Evolutionary conservation across 768 basidiomycete species (phyloP).

Genomic region (Collybia nuda): DNA sequence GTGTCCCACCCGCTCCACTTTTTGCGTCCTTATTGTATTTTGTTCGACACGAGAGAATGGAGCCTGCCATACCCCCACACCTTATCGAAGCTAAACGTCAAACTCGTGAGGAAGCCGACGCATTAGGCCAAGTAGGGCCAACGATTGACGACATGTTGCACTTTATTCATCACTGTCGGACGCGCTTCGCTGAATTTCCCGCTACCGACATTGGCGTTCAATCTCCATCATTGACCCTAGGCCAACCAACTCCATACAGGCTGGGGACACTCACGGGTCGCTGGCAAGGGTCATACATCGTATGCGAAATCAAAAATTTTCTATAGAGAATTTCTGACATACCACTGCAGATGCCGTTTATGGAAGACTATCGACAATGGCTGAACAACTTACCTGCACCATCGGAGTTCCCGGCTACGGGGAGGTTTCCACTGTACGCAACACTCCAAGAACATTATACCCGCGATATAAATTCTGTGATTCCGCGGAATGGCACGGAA

Average conservation of each 20-base stretch:
- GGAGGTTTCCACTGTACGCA: conserved; percentile 47
- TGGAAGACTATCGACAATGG: conserved; percentile 39
- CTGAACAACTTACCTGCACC: conserved; percentile 29
- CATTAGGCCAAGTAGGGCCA: conserved; percentile 32
- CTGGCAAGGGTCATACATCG: conserved; percentile 52
- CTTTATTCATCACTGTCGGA: conserved; percentile 41
- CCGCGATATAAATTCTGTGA: conserved; percentile 26
- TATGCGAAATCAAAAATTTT: conserved; percentile 20
- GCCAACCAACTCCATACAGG: conserved; percentile 31
- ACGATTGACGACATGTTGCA: conserved; percentile 45
- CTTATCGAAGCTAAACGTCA: conserved; percentile 18
- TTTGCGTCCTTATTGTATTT: conserved; percentile 52
- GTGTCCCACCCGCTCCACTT: conserved; percentile 41
- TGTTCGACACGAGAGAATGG: conserved; percentile 34
- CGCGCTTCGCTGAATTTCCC: conserved; percentile 34
- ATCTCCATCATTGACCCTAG: conserved; percentile 13
- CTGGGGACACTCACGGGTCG: conserved; percentile 44
- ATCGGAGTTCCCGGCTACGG: conserved; percentile 29
- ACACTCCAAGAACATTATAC: conserved; percentile 48
- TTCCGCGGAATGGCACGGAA: conserved; percentile 32
- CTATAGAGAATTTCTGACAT: background rate
- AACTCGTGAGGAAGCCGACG: conserved; percentile 32
- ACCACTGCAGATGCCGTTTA: conserved; percentile 33
- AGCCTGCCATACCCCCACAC: conserved; percentile 38
- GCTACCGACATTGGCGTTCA: conserved; percentile 21